Conservation (phyloP, 2,329 filamentous ascomycete genomes). For the Colletotrichum sp. region DNA sequence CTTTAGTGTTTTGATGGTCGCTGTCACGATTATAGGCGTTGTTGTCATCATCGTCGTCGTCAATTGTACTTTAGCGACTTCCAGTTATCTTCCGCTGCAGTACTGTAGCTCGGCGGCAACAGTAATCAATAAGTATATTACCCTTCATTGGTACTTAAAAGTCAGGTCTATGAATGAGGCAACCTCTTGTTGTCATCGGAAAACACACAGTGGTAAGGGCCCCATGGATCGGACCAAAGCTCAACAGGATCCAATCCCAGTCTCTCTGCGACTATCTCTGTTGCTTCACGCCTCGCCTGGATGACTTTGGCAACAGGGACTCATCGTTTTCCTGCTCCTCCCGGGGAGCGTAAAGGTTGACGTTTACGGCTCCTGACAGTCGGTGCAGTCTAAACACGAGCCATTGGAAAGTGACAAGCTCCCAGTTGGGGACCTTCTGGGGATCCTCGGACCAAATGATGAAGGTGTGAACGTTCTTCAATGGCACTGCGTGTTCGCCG, state of each 20-base stretch:
- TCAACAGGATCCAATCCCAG: background rate
- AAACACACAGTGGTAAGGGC: background rate
- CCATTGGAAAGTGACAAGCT: background rate
- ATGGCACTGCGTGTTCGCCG: too few relatives aligned
- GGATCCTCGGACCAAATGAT: background rate
- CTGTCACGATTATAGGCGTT: too few relatives aligned
- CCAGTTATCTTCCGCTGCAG: too few relatives aligned
- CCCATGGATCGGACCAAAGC: background rate
- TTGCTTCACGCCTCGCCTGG: background rate
- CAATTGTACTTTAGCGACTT: too few relatives aligned
- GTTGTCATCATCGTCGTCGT: too few relatives aligned
- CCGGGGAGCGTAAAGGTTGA: background rate
- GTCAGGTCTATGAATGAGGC: background rate
- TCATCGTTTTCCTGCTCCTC: background rate
- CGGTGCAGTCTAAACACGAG: background rate
- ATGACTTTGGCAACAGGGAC: background rate
- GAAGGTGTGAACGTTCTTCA: background rate
- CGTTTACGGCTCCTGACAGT: background rate
- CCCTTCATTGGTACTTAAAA: background rate
- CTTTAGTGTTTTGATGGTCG: too few relatives aligned
- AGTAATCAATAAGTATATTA: background rate
- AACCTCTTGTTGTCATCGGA: background rate
- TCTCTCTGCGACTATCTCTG: background rate
- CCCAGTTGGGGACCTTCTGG: background rate
- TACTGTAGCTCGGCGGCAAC: background rate